A percentile compares a stretch with the other conserved stretches of the same genome.
Conservation (phyloP, 176 grass and related monocot species). For the Carex scoparia region DNA sequence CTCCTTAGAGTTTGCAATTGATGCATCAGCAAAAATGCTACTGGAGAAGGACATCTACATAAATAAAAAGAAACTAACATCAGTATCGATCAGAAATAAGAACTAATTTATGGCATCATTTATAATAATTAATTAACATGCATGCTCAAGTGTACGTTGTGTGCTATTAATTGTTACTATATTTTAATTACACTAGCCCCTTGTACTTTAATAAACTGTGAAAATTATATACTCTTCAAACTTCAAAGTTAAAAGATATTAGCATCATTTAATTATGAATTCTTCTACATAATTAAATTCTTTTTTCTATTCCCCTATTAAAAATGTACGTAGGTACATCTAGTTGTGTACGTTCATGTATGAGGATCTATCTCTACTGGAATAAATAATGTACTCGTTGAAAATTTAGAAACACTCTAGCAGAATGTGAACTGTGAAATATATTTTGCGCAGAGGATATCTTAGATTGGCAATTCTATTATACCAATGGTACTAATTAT, state of each 20-base stretch:
- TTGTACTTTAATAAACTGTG: background rate
- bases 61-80: background rate
- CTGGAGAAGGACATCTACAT: constrained; percentile 46
- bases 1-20: constrained; percentile 26
- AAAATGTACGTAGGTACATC: background rate
- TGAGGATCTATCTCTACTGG: background rate
- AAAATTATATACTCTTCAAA: constrained; percentile 5
- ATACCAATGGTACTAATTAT: background rate
- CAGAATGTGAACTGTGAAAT: background rate
- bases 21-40: constrained; percentile 46
- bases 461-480: background rate
- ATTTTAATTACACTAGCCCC: background rate
- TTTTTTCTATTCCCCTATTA: background rate
- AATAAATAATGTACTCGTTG: background rate
- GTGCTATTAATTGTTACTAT: background rate
- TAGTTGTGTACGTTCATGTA: background rate
- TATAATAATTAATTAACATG: background rate
- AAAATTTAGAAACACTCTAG: background rate
- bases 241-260: background rate
- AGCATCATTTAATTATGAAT: background rate
- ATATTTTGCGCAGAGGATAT: background rate
- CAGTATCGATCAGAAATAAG: background rate
- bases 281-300: background rate
- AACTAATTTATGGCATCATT: background rate
- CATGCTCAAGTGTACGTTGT: no score